phyloP scores from a whole-genome alignment of 441 rosid species.

The Gossypium armourianum region DNA sequence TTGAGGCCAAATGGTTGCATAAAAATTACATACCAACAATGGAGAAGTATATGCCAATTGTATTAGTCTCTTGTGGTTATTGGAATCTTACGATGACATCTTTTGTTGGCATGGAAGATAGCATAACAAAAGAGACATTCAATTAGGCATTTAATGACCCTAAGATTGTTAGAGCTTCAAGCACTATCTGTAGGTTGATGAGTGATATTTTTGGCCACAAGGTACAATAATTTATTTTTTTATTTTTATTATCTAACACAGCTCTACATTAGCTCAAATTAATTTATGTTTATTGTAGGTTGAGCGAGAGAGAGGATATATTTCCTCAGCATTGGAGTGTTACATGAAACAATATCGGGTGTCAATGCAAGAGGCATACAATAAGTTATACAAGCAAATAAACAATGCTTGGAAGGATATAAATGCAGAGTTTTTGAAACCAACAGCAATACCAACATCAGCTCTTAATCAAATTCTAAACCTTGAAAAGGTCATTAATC shows the following conservation, averaged over 20 bases:
- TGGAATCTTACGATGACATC: slow-evolving; percentile 2
- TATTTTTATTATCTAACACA: too few species aligned
- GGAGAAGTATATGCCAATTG: slow-evolving; percentile 25
- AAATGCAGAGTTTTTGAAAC: too few species aligned
- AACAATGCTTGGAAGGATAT: too few species aligned
- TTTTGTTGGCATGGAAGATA: slow-evolving; percentile 20
- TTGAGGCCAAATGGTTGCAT: slow-evolving; percentile 23
- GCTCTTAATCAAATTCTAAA: too few species aligned
- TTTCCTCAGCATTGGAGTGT: too few species aligned
- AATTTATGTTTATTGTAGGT: too few species aligned
- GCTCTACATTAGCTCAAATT: too few species aligned
- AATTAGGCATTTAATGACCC: background rate
- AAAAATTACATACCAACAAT: slow-evolving; percentile 10
- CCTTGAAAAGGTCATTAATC: background rate
- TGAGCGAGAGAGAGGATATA: too few species aligned
- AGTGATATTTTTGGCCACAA: background rate
- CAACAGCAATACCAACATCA: too few species aligned
- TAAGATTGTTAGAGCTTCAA: background rate
- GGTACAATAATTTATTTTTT: background rate
- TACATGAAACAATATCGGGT: too few species aligned
- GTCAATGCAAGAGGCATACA: too few species aligned
- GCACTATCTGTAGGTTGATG: background rate
- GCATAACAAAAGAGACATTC: background rate
- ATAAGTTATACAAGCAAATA: too few species aligned
- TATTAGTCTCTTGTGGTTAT: background rate